Base-by-base conservation (phyloP, 768 basidiomycete species). In the Amanita pseudoporphyria region DNA sequence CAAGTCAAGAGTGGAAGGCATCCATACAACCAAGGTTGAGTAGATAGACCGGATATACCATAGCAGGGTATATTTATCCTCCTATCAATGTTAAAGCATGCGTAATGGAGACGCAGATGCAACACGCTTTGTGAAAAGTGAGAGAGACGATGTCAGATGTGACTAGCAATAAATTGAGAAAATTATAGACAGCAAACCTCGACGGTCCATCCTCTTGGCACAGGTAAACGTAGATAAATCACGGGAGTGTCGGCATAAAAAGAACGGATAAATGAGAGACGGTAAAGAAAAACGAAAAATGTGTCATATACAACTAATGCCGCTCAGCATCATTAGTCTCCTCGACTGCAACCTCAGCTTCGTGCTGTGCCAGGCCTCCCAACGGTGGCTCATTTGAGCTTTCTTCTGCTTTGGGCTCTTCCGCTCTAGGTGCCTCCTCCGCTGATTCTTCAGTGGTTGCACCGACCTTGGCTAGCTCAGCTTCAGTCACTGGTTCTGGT, bases 401-500 rank as follows among this genome's bases (percentile, higher is more conserved):
- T 35, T 35, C 36, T n/a, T 16, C 36, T 37, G 28, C 41, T 28
- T 43, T 43, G n/a, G 43, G 33, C 12, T 51, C 44, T n/a, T 44
- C 54, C n/a, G 38, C 47, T 41, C 26, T 22, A 10, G 49, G 22
- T 9, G 50, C 28, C 7, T 45, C 53, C 7, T 45, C 38, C 40
- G 38, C 38, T 10, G 42, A 45, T 31, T 50, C 44, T 28, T 56
- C 53, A 26, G 33, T 22, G 22, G 19, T 47, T 26, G 38, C 38
- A 4, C 35, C 53, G 32, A 51, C 56, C n/a, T 37, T 48, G 7
- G 38, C 52, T 7, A 51, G 53, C n/a, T 52, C 56, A 30, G 41
- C 10, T 47, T 47, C 46, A n/a, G 36, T 33, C 24, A 26, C 50
- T 4, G 9, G 35, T 36, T 43, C 41, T n/a, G 24, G n/a, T 26